Evolutionary conservation across 805 yeast genomes (phyloP).

Genomic region (Wickerhamiella australiensis): DNA sequence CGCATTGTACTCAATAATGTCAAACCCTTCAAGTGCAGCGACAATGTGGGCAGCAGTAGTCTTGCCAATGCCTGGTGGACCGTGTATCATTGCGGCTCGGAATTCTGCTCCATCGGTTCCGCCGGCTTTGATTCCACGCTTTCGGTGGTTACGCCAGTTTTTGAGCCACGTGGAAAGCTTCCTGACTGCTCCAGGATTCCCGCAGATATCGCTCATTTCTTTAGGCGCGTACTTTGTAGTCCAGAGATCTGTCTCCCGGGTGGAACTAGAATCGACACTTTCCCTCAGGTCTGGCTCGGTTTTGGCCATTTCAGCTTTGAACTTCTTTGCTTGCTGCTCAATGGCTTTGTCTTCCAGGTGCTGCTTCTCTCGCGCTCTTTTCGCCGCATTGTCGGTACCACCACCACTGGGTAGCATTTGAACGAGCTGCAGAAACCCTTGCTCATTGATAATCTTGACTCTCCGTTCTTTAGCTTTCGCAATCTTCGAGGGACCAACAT

Average conservation of each 20-base stretch:
- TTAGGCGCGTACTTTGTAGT: conserved; percentile 88
- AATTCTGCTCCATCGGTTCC: conserved; percentile 51
- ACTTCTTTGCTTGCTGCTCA: conserved; percentile 28
- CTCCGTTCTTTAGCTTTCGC: conserved; percentile 59
- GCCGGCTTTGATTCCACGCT: conserved; percentile 41
- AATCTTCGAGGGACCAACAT: conserved; percentile 94
- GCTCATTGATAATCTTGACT: conserved; percentile 75
- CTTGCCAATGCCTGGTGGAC: conserved; percentile 92
- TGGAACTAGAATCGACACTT: too few relatives aligned
- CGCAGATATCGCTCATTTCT: conserved; percentile 65
- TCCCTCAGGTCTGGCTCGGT: background rate
- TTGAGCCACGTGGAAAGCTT: conserved; percentile 62
- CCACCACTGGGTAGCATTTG: conserved; percentile 82
- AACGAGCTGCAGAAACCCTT: conserved; percentile 67
- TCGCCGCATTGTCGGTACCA: conserved; percentile 72
- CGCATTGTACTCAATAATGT: conserved; percentile 78
- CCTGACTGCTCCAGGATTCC: conserved; percentile 66
- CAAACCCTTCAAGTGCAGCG: conserved; percentile 67
- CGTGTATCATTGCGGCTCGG: conserved; percentile 78
- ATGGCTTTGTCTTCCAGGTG: conserved; percentile 53
- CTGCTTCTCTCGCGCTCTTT: conserved; percentile 55
- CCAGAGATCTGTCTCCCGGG: conserved; percentile 48
- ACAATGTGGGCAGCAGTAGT: conserved; percentile 82
- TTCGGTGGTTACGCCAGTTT: conserved; percentile 56
- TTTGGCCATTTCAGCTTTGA: background rate